Base-by-base conservation (phyloP, 1,284 basidiomycete species). In the Tremellales sp. region DNA sequence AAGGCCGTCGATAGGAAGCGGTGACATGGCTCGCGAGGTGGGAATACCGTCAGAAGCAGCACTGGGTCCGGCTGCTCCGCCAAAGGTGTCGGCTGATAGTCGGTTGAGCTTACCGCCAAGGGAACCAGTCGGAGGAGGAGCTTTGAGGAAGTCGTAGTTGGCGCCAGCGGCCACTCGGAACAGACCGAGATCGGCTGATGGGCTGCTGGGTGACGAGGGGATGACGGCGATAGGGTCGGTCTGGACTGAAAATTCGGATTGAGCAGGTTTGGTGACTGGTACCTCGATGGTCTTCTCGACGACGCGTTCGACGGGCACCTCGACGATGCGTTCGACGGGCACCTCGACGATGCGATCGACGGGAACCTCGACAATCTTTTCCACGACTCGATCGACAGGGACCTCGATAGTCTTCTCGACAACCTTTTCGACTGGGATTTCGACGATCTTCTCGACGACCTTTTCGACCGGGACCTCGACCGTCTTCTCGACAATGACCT, bases 81-180 rank as follows among this genome's bases (percentile, higher is more conserved):
- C 54, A 31, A 58, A 48, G 22, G 61, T 53, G 17, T 62, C 58
- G 6, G 48, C 48, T 3, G 62, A 63, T 3, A 51, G 31, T 12
- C 51, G 46, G 40, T 40, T 49, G 45, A 46, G 45, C 36, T 47
- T 45, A 33, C 48, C 45, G 15, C 54, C 53, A 2, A 57, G 29
- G 4, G 45, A 11, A 3, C 52, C 53, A 21, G 66, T 57, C 1
- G 65, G 56, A 5, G 68, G 69, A 24, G 72, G 72, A 13, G 66
- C 65, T 53, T 72, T 74, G 50, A 75, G 66, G 71, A 75, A 75
- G 45, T 75, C 73, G 59, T 72, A 70, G 54, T 68, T 72, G 42
- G 62, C 50, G 15, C 70, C 71, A 11, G 68, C 52, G 3, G 55
- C 50, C 29, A 72, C 67, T 21, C 67, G 62, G 71, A 70, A 73